Base-by-base conservation (phyloP, 75 land plant genomes). In the Pinus albicaulis region DNA sequence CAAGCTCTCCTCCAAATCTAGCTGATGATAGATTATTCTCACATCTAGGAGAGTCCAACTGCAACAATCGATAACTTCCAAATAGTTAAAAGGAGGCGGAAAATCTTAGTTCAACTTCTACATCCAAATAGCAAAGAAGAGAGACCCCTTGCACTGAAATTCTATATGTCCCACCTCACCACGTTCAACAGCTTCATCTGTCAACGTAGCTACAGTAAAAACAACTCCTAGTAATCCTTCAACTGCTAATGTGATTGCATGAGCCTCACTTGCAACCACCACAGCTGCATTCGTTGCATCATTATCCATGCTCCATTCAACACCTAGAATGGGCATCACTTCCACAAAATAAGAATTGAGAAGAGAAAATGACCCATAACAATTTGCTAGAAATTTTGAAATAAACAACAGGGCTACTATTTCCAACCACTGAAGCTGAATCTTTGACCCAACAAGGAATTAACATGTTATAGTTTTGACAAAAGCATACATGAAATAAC, bases 201-300 rank as follows among this genome's bases (percentile, higher is more conserved):
- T 95, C 83, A 97, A 78, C 65, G 99, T 87, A 56, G 99, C 99
- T 36, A 97, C 86, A 60, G 99, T 92, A 78, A 92, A 97, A 36
- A 97, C 91, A 59, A 97, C 98, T 72, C 98, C 99, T 44, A 97
- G 76, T 23, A 97, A 80, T 28, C 98, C 99, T 81, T 97, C 99
- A 77, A 92, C 84, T 44, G 99, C 99, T 80, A 97, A 88, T 64
- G 93, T 92, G 57, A 95, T 88, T 26, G 99, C 95, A 91, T 97
- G 99, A 7, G 99, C 99, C 83, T 97, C 99, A 89, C 98, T 97
- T 26, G 98, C 99, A 68, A 97, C 89, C 53, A 94, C 58, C 16
- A 92, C 92, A 28, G 94, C 88, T 68, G 92, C 89, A 81, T 93
- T 94, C 53, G 92, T 92, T 68, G 93, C 95, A 87, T 97, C 99